Conservation (phyloP, 352 stramenopile genomes). For the Phytophthora syringae region DNA sequence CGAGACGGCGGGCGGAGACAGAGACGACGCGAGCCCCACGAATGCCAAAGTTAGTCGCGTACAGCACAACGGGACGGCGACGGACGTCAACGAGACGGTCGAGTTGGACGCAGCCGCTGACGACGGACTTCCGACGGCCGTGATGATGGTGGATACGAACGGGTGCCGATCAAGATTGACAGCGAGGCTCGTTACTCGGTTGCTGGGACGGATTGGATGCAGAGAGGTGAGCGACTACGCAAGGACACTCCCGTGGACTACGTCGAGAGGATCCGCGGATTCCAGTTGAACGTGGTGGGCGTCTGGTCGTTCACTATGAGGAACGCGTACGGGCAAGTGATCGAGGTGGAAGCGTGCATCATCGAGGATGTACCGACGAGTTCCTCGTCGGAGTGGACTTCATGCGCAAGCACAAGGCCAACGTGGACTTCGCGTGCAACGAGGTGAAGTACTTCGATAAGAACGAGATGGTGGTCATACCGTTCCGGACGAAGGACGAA, state of each 20-base stretch:
- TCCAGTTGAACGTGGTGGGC: constrained; percentile 2
- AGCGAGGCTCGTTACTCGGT: background rate
- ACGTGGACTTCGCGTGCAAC: background rate
- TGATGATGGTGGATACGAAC: background rate
- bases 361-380: background rate
- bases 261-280: background rate
- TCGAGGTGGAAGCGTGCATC: background rate
- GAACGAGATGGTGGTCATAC: background rate
- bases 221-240: background rate
- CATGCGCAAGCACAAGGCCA: background rate
- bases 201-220: background rate
- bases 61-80: background rate
- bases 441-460: background rate
- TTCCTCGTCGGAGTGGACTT: constrained; percentile 3
- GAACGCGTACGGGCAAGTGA: background rate
- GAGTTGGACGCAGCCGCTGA: background rate
- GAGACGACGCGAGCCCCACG: background rate
- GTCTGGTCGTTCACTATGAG: background rate
- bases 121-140: background rate
- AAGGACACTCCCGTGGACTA: background rate
- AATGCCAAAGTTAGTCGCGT: background rate
- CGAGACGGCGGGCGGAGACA: background rate
- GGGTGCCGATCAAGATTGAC: background rate
- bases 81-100: background rate
- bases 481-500: background rate